Percentiles rank a stretch among this genome's conserved stretches.
phyloP scores from a whole-genome alignment of 805 yeast genomes.

The Metschnikowia orientalis region DNA sequence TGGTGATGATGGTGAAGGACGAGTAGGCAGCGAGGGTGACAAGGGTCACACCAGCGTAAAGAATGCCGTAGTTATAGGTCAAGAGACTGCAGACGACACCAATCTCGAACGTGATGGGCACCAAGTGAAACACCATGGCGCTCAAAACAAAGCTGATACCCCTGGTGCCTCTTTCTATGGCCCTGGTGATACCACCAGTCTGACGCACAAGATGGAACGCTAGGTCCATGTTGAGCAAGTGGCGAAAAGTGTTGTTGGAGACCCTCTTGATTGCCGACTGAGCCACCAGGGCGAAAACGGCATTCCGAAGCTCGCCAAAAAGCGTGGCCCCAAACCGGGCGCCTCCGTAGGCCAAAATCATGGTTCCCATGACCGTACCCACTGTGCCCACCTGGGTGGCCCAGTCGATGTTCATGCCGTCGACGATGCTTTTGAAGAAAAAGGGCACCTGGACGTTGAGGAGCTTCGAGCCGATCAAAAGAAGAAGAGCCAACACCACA shows the following conservation, averaged over 20 bases:
- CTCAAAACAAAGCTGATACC: slow-evolving; percentile 90
- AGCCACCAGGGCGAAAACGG: slow-evolving; percentile 92
- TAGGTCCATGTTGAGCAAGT: slow-evolving; percentile 76
- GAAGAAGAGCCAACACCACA: slow-evolving; percentile 68
- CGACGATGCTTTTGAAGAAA: slow-evolving; percentile 80
- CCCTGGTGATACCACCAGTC: slow-evolving; percentile 94
- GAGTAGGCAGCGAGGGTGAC: slow-evolving; percentile 88
- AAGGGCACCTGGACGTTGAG: slow-evolving; percentile 95
- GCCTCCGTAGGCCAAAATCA: slow-evolving; percentile 83
- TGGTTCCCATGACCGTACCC: slow-evolving; percentile 59
- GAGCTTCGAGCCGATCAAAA: slow-evolving; percentile 76
- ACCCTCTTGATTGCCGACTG: slow-evolving; percentile 90
- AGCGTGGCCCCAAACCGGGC: slow-evolving; percentile 92
- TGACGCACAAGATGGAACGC: slow-evolving; percentile 88
- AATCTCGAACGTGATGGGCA: slow-evolving; percentile 90
- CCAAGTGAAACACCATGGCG: slow-evolving; percentile 96
- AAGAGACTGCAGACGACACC: slow-evolving; percentile 89
- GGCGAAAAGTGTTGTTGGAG: slow-evolving; percentile 81
- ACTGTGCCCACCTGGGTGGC: slow-evolving; percentile 53
- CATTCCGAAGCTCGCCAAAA: slow-evolving; percentile 92
- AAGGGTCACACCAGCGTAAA: slow-evolving; percentile 86
- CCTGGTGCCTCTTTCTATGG: slow-evolving; percentile 95
- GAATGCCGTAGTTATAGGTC: slow-evolving; percentile 85
- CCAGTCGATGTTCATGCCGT: slow-evolving; percentile 93
- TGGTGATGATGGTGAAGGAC: slow-evolving; percentile 80